These are phyloP conservation scores for Echites panduratus DNA, from an alignment of 257 asterid genomes.

Conservation along the genomic window DNA sequence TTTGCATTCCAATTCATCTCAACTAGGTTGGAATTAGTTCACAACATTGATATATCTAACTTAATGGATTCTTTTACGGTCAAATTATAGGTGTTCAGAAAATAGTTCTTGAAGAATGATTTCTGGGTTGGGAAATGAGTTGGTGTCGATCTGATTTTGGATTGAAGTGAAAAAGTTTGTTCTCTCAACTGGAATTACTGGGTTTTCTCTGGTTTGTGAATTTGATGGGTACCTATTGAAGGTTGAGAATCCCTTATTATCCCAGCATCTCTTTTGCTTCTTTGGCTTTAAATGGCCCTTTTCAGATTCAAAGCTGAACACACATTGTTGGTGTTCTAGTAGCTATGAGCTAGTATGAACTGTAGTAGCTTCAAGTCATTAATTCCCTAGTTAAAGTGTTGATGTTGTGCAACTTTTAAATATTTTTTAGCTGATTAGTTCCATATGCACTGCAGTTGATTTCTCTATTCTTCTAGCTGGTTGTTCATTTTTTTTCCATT, in stretches of 20 bases:
- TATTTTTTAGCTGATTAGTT: background rate
- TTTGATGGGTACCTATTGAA: background rate
- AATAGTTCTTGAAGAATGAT: no score
- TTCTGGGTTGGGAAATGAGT: background rate
- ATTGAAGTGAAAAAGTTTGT: background rate
- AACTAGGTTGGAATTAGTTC: background rate
- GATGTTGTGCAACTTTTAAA: background rate
- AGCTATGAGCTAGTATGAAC: no score
- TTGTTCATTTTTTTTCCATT: background rate
- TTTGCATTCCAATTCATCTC: constrained; percentile 4
- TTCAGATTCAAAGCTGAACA: no score
- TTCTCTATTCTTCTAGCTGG: background rate
- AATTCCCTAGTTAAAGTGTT: no score
- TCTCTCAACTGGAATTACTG: background rate
- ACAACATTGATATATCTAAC: background rate
- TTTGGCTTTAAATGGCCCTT: no score
- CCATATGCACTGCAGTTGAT: background rate
- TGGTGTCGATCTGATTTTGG: constrained; percentile 8
- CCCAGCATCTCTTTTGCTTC: no score
- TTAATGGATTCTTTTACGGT: no score
- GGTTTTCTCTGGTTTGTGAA: background rate
- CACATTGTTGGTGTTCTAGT: background rate
- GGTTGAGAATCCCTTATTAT: no score
- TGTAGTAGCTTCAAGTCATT: no score
- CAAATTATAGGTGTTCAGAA: background rate